phyloP scores from a whole-genome alignment of 352 stramenopile genomes.

The Phytophthora chlamydospora region DNA sequence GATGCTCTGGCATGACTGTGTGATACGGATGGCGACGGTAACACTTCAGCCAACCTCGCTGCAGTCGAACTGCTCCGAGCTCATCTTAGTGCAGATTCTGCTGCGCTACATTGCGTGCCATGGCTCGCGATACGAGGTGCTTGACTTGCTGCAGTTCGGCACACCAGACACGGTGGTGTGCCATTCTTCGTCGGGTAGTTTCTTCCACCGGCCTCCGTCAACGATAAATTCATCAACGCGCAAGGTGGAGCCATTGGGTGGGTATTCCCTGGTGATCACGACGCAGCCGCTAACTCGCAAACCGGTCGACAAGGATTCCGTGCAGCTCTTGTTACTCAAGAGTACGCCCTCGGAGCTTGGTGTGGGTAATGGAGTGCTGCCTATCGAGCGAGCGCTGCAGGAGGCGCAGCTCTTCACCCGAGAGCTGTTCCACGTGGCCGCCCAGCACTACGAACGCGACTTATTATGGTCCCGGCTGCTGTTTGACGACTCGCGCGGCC shows the following conservation, averaged over 20 bases:
- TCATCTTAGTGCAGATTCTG: slow-evolving; percentile 79
- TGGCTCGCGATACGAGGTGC: slow-evolving; percentile 77
- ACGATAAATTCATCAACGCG: slow-evolving; percentile 33
- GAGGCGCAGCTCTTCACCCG: slow-evolving; percentile 80
- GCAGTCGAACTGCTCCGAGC: slow-evolving; percentile 74
- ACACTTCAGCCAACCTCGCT: slow-evolving; percentile 62
- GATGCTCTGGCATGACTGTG: slow-evolving; percentile 43
- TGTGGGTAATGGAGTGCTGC: slow-evolving; percentile 57
- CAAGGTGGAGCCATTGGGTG: slow-evolving; percentile 30
- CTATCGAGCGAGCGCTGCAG: slow-evolving; percentile 66
- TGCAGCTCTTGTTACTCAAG: slow-evolving; percentile 76
- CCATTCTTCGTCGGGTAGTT: slow-evolving; percentile 76
- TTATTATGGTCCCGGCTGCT: slow-evolving; percentile 86
- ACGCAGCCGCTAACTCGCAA: slow-evolving; percentile 62
- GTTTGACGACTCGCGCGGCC: slow-evolving; percentile 64
- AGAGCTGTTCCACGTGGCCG: slow-evolving; percentile 80
- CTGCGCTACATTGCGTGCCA: slow-evolving; percentile 89
- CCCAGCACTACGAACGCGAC: slow-evolving; percentile 86
- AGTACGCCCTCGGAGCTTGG: slow-evolving; percentile 45
- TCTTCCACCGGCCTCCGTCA: slow-evolving; percentile 68
- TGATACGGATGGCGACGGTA: slow-evolving; percentile 58
- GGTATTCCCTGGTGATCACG: slow-evolving; percentile 83
- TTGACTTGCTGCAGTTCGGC: slow-evolving; percentile 85
- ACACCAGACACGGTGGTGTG: slow-evolving; percentile 85
- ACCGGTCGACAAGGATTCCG: slow-evolving; percentile 63